Conservation (phyloP, 768 basidiomycete species). For the Lyophyllum atratum region DNA sequence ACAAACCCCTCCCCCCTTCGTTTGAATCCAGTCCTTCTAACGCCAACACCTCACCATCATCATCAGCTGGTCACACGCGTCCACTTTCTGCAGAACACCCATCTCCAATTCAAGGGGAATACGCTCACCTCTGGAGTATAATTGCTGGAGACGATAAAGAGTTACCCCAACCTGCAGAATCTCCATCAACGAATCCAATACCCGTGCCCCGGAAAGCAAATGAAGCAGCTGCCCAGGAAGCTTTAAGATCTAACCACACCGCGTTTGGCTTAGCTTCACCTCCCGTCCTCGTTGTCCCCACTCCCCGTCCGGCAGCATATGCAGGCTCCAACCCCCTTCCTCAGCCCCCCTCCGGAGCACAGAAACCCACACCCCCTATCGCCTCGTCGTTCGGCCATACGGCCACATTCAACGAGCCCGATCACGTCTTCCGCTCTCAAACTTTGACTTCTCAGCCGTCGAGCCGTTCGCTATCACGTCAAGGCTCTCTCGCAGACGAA, state of each 20-base stretch:
- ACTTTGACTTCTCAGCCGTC: conserved; percentile 10
- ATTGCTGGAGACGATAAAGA: conserved; percentile 8
- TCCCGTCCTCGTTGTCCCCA: conserved; percentile 1
- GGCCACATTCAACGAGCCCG: not conserved
- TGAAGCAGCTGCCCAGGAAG: conserved; percentile 1
- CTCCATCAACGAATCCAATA: not conserved
- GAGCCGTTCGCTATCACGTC: conserved; percentile 10
- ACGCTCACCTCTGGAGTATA: conserved; percentile 18
- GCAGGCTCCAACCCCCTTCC: not conserved
- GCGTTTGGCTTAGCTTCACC: conserved; percentile 1
- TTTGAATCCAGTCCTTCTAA: not conserved
- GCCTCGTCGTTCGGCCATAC: conserved; percentile 1
- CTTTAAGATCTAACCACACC: not conserved
- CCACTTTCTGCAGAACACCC: conserved; percentile 1
- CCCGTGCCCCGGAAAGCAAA: not conserved
- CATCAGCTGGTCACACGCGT: not conserved
- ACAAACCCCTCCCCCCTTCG: conserved; percentile 19
- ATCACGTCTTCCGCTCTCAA: conserved; percentile 2
- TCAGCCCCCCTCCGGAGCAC: not conserved
- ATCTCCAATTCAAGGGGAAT: conserved; percentile 15
- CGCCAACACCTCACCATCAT: not conserved
- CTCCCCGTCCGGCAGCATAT: not conserved
- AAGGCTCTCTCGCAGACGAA: conserved; percentile 4
- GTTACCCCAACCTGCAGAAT: conserved; percentile 4
- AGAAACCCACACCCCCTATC: conserved; percentile 1